Base-by-base conservation (phyloP, 805 yeast species). In the Zygoascus biomembranicola region DNA sequence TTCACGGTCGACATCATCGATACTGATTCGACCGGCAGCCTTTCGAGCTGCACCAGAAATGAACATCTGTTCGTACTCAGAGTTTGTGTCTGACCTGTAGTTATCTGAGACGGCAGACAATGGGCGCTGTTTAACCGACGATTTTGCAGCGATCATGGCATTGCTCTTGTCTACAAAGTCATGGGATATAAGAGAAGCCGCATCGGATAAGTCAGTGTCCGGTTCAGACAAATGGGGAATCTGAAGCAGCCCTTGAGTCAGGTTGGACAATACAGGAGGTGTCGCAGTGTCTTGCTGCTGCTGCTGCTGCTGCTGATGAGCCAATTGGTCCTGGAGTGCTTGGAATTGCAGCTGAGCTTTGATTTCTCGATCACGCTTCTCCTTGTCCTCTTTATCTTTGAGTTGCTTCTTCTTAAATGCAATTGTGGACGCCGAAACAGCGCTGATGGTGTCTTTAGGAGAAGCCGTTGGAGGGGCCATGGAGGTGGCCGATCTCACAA, bases 141-240 rank as follows among this genome's bases (percentile, higher is more conserved):
- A 18, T 32, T 46, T 31, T 2, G 49, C 49, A 8, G 49, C 49
- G n/a, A 28, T 26, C 19, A 46, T 16, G 16, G 49, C 49, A 46
- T 46, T 46, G 26, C n/a, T 46, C 20, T 26, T 19, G 16, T 44
- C 47, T 6, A 26, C 26, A 8, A 44, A 11, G 13, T 44, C 47
- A 11, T 44, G 47, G 14, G 47, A 39, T 19, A 39, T 43, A 23
- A 49, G 31, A 28, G 52, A 26, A 20, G 52, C 52, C 8, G 37
- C 49, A 16, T 35, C 49, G 13, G 47, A 32, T n/a, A 19, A 10
- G 6, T 28, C 51, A 20, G 50, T 39, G 35, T 19, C 51, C 47
- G 20, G 43, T 47, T 23, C 50, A 52, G 41, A 53, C 20, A 11
- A 53, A 28, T 16, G 23, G 35, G 31, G 56, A 44, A 42, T 41